Base-by-base conservation (phyloP, 23 red algal species). In the Chondrus crispus region DNA sequence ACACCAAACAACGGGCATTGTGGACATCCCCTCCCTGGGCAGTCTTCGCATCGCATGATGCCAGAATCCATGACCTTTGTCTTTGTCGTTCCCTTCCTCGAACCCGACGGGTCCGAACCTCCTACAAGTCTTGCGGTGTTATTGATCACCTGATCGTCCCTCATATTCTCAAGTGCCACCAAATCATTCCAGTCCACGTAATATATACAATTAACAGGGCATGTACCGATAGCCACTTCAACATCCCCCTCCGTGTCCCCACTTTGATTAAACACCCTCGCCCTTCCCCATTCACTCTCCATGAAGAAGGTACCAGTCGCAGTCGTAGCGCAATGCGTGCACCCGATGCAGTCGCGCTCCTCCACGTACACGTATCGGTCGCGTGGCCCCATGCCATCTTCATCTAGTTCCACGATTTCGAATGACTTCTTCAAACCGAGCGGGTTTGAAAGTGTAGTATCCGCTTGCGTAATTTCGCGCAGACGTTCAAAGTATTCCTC, bases 171-270 rank as follows among this genome's bases (percentile, higher is more conserved):
- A 37, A 96, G 68, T 5, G 70, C 80, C 2, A 96, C 94, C n/a
- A 96, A 44, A 48, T 96, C 94, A 13, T 88, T 88, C 78, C 82
- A 95, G 32, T 75, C 66, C 64, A 95, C 93, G 76, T 91, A 92
- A 46, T 96, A 96, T 14, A 96, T 96, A 51, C 94, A 96, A 49
- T 93, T 96, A 12, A 96, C 94, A 3, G 94, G 94, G 51, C 94
- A 96, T 0, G 87, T 95, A 84, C 80, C 80, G 73, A 91, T 95
- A 40, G 94, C 94, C 68, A 85, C 88, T 22, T 60, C 83, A 2
- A 96, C 51, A 6, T 44, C 43, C 30, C 75, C 94, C 29, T 82
- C 62, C 30, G 75, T 44, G 54, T 96, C 87, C 22, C 88, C 94
- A 3, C 68, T 62, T 68, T 96, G 94, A 26, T 88, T 58, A 91